phyloP scores from a whole-genome alignment of 2,329 filamentous ascomycete species.

The Ophiocordyceps camponoti-saundersi region DNA sequence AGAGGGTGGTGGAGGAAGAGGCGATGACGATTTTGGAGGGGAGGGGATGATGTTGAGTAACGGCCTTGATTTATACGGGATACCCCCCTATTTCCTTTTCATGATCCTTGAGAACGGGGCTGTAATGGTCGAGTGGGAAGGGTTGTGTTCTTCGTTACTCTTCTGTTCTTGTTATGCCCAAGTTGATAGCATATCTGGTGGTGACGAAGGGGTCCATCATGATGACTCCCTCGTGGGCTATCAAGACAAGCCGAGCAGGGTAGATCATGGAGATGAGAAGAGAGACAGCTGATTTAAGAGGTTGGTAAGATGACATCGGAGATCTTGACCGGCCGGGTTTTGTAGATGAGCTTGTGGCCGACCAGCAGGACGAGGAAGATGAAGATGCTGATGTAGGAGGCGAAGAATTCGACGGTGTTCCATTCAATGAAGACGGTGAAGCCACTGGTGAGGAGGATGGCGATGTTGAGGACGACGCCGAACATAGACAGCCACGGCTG shows the following conservation, averaged over 20 bases:
- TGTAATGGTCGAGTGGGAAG: too few species aligned
- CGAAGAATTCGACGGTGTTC: conserved; percentile 43
- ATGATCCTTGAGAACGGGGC: not conserved
- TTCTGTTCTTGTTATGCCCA: too few species aligned
- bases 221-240: too few species aligned
- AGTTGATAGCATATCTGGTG: too few species aligned
- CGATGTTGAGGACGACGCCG: conserved; percentile 45
- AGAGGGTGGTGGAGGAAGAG: not conserved
- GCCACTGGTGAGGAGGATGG: conserved; percentile 51
- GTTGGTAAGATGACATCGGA: conserved; percentile 10
- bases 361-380: conserved; percentile 42
- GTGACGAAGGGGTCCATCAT: too few species aligned
- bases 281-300: not conserved
- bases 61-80: not conserved
- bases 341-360: conserved; percentile 38
- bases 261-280: too few species aligned
- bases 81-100: too few species aligned
- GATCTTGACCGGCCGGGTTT: conserved; percentile 20
- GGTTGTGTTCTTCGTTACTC: too few species aligned
- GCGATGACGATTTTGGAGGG: not conserved
- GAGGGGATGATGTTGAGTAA: not conserved
- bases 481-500: conserved; percentile 51
- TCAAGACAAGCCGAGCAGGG: too few species aligned
- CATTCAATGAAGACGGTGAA: conserved; percentile 53
- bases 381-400: conserved; percentile 46